These are phyloP conservation scores for Hymenotorrendiella dingleyae DNA, from an alignment of 2,329 filamentous ascomycete species.

Conservation along the genomic window DNA sequence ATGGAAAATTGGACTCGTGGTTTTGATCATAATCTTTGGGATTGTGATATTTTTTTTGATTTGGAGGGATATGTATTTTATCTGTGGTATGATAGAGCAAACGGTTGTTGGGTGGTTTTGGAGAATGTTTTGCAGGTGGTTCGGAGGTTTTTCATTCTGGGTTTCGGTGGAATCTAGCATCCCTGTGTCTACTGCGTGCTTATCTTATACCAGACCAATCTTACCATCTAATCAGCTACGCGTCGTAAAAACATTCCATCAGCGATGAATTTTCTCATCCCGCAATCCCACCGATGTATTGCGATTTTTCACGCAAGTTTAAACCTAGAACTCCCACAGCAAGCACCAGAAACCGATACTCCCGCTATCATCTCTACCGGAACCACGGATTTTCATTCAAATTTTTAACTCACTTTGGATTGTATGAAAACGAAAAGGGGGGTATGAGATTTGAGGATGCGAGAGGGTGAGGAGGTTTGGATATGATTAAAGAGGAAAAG, in stretches of 20 bases:
- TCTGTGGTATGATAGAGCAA: slow-evolving; percentile 24
- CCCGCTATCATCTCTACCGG: not conserved
- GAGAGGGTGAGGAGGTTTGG: too few relatives aligned
- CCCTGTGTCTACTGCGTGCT: not conserved
- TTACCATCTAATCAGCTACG: not conserved
- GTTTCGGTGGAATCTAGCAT: slow-evolving; percentile 25
- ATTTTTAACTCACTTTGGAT: too few relatives aligned
- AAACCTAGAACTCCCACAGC: not conserved
- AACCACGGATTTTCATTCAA: not conserved
- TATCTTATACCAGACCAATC: slow-evolving; percentile 7
- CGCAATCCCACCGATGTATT: not conserved
- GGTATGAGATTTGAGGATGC: too few relatives aligned
- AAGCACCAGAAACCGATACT: not conserved
- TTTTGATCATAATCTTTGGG: slow-evolving; percentile 34
- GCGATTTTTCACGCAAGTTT: not conserved
- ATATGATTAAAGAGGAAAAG: too few relatives aligned
- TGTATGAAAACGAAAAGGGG: too few relatives aligned
- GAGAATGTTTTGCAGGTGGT: slow-evolving; percentile 31
- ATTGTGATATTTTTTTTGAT: too few relatives aligned
- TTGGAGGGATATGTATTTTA: too few relatives aligned
- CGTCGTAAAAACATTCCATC: not conserved
- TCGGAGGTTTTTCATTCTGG: slow-evolving; percentile 31
- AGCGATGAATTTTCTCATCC: not conserved
- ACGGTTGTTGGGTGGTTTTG: slow-evolving; percentile 17
- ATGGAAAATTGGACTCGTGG: slow-evolving; percentile 45